Evolutionary conservation across 208 protist genomes (phyloP).

Genomic region (Phytomonas sp.): DNA sequence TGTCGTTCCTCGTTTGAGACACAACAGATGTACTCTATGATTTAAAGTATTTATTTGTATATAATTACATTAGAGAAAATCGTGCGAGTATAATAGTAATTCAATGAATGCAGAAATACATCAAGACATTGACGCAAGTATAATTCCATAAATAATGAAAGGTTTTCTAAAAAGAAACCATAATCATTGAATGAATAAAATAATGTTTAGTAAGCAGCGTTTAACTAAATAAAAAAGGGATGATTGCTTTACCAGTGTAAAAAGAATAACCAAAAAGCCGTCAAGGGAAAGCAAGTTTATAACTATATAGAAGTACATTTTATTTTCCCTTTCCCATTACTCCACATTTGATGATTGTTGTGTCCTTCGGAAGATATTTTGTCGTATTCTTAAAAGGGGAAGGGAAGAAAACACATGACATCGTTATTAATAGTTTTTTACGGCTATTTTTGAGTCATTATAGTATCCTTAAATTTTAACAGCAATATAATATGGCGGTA

Average conservation of each 20-base stretch:
- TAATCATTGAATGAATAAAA: not conserved
- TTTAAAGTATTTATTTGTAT: not conserved
- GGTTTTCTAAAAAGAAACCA: not conserved
- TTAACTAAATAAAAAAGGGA: not conserved
- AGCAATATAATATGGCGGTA: not conserved
- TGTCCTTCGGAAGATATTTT: not conserved
- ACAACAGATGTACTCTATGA: not conserved
- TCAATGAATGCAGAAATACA: not conserved
- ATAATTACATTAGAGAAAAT: not conserved
- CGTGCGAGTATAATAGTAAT: not conserved
- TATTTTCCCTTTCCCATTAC: not conserved
- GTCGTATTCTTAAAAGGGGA: not conserved
- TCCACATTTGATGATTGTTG: not conserved
- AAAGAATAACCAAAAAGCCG: not conserved
- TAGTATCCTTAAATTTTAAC: not conserved
- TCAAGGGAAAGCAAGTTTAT: not conserved
- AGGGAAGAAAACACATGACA: not conserved
- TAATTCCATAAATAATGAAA: not conserved
- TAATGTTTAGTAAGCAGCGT: not conserved
- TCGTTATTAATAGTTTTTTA: not conserved
- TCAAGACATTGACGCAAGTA: not conserved
- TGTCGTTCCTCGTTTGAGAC: not conserved
- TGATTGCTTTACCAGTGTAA: not conserved
- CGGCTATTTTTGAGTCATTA: not conserved
- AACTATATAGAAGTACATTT: not conserved